Percentiles rank a stretch among this genome's conserved stretches.
Conservation (phyloP, 345 rosid species). For the Eucalyptus curtisii region DNA sequence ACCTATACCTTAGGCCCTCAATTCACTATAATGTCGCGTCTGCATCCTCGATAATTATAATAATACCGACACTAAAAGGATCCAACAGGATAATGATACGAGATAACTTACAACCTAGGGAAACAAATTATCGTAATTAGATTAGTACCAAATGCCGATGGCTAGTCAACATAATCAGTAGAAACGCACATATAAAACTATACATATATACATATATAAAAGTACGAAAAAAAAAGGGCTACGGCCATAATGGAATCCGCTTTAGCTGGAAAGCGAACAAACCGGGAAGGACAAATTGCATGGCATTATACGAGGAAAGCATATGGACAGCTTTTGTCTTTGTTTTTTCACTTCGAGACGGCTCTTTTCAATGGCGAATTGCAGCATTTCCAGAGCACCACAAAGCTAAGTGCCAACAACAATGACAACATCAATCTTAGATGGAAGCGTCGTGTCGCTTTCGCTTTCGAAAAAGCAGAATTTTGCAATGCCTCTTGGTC, state of each 20-base stretch:
- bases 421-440: not conserved
- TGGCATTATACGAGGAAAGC: not conserved
- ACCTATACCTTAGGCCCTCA: not conserved
- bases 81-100: not conserved
- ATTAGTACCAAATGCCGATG: not conserved
- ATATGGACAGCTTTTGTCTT: not conserved
- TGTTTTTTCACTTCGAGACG: not conserved
- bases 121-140: not conserved
- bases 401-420: not conserved
- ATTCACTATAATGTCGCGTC: not conserved
- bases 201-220: not conserved
- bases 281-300: not conserved
- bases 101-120: not conserved
- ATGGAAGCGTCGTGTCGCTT: not conserved
- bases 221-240: not conserved
- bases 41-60: not conserved
- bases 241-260: not conserved
- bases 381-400: not conserved
- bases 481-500: not conserved
- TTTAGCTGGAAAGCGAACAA: not conserved
- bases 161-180: not conserved
- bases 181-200: not conserved
- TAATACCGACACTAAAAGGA: not conserved
- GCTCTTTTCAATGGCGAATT: not conserved
- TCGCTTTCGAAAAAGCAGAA: not conserved